These are phyloP conservation scores for Cladophialophora carrionii DNA, from an alignment of 2,329 filamentous ascomycete species.

Conservation along the genomic window DNA sequence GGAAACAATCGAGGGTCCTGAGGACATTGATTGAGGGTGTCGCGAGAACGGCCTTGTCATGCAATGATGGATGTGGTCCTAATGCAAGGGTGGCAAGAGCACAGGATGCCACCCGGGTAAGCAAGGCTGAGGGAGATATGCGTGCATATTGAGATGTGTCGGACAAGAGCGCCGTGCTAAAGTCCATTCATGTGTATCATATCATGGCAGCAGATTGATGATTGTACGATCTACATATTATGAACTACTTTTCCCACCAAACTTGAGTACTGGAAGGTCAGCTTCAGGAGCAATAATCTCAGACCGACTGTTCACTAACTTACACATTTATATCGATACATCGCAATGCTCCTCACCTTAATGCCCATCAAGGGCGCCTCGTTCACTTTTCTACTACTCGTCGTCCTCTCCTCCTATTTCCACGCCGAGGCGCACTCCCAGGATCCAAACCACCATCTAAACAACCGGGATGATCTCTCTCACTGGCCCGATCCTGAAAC, in stretches of 20 bases:
- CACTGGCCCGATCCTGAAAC: neutral
- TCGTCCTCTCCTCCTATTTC: neutral
- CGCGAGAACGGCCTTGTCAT: neutral
- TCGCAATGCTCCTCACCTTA: neutral
- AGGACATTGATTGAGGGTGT: slow-evolving; percentile 20
- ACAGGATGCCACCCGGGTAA: neutral
- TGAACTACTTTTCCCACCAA: neutral
- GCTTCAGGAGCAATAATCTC: neutral
- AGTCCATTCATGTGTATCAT: slow-evolving; percentile 1
- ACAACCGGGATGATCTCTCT: slow-evolving; percentile 1
- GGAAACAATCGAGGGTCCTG: slow-evolving; percentile 3
- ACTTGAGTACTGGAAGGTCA: neutral
- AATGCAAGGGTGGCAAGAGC: neutral
- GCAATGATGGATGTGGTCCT: too few species aligned
- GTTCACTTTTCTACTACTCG: slow-evolving; percentile 1
- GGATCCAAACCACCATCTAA: slow-evolving; percentile 2
- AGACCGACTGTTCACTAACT: neutral
- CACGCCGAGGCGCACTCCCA: neutral
- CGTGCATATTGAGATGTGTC: neutral
- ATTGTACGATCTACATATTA: neutral
- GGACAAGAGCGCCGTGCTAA: slow-evolving; percentile 12
- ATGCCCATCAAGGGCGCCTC: neutral
- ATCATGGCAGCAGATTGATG: neutral
- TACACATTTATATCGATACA: neutral
- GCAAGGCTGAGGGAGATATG: neutral